A percentile compares a stretch with the other conserved stretches of the same genome.
Evolutionary conservation across 768 basidiomycete species (phyloP).

Genomic region (Auricularia sp.): DNA sequence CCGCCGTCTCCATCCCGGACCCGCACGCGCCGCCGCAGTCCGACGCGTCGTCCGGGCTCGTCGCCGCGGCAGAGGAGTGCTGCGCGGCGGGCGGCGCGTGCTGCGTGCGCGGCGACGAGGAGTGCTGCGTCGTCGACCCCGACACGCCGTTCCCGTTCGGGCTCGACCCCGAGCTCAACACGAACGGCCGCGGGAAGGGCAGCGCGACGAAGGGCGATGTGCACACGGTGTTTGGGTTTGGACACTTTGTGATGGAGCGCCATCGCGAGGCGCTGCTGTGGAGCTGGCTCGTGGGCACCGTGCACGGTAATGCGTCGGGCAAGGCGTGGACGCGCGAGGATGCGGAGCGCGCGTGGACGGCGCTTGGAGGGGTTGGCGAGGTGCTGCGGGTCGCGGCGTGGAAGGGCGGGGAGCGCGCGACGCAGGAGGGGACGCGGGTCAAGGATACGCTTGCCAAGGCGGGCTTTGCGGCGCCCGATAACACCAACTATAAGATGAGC

Average conservation of each 20-base stretch:
- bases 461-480: background rate
- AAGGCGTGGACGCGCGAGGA: background rate
- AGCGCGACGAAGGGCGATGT: constrained; percentile 13
- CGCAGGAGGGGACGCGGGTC: background rate
- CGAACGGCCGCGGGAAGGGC: background rate
- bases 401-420: background rate
- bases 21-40: too few species aligned
- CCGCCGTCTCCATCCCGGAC: too few species aligned
- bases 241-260: constrained; percentile 26
- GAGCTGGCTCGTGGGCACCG: constrained; percentile 27
- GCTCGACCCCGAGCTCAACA: constrained; percentile 1
- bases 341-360: constrained; percentile 20
- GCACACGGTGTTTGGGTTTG: constrained; percentile 24
- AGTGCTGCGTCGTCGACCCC: background rate
- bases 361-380: constrained; percentile 21
- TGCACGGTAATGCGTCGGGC: constrained; percentile 18
- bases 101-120: constrained; percentile 18
- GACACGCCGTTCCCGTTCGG: background rate
- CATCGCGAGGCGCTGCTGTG: constrained; percentile 28
- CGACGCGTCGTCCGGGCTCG: background rate
- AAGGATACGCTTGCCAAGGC: background rate
- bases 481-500: background rate
- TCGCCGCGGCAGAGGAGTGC: background rate
- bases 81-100: constrained; percentile 10
- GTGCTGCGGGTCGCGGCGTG: background rate